A percentile compares a stretch with the other conserved stretches of the same genome.
phyloP scores from a whole-genome alignment of 768 basidiomycete genomes.

The Epithele typhae region DNA sequence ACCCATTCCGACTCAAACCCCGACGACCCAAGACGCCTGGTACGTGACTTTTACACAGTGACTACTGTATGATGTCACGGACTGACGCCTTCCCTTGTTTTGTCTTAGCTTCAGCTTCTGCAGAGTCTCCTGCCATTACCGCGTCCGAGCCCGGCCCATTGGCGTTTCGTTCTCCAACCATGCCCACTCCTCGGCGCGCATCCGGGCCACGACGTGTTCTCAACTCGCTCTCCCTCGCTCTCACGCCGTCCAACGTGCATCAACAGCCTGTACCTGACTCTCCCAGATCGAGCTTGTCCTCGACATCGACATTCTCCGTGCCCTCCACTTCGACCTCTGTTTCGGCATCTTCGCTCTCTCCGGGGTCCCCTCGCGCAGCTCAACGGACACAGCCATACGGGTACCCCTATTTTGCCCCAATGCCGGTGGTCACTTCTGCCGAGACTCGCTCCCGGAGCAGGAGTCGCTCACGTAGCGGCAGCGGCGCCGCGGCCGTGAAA shows the following conservation, averaged over 20 bases:
- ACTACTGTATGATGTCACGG: too few species aligned
- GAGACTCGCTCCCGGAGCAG: background rate
- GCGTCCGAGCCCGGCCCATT: too few species aligned
- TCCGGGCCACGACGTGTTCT: slow-evolving; percentile 6
- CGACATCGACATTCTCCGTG: slow-evolving; percentile 4
- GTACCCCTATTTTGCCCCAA: slow-evolving; percentile 19
- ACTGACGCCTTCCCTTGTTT: too few species aligned
- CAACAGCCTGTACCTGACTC: background rate
- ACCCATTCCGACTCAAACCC: slow-evolving; percentile 10
- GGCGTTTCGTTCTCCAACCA: background rate
- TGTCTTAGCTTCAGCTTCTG: background rate
- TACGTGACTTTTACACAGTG: background rate
- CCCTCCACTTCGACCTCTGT: slow-evolving; percentile 2
- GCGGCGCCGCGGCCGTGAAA: background rate
- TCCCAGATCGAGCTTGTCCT: slow-evolving; percentile 11
- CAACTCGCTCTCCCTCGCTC: slow-evolving; percentile 4
- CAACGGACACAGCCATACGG: slow-evolving; percentile 23
- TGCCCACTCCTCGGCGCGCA: background rate
- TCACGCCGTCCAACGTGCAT: background rate
- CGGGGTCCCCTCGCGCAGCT: slow-evolving; percentile 1
- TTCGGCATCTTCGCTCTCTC: background rate
- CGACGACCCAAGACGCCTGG: slow-evolving; percentile 3
- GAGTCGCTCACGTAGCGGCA: background rate
- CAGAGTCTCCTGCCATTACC: background rate
- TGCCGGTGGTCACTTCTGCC: slow-evolving; percentile 7